These are phyloP conservation scores for Hyaloraphidium curvatum DNA, from an alignment of 192 early-diverging fungal species.

Conservation along the genomic window DNA sequence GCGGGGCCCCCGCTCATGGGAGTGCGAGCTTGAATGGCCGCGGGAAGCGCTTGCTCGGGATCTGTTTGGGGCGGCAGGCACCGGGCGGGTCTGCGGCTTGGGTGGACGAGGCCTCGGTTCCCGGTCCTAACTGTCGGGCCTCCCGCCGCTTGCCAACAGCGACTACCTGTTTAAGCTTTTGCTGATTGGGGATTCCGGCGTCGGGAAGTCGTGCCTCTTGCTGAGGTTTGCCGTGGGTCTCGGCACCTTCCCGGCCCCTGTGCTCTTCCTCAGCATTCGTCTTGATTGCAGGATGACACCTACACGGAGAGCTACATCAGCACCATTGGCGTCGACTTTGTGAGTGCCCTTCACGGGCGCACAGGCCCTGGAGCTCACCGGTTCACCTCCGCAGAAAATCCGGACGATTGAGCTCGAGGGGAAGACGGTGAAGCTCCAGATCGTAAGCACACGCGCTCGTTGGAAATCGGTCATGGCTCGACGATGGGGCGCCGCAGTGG, in stretches of 20 bases:
- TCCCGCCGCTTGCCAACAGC: constrained; percentile 22
- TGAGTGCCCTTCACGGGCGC: constrained; percentile 21
- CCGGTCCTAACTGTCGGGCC: no score
- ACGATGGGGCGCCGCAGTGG: no score
- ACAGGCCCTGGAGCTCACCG: neutral
- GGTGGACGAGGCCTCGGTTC: no score
- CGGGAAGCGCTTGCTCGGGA: no score
- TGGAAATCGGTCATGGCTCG: no score
- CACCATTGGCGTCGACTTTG: constrained; percentile 98
- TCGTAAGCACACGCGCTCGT: constrained; percentile 30
- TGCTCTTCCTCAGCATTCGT: neutral
- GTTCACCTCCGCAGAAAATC: no score
- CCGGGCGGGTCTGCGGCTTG: no score
- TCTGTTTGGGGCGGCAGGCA: no score
- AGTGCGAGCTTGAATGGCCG: no score
- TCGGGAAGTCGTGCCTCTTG: constrained; percentile 93
- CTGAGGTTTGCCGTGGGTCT: constrained; percentile 70
- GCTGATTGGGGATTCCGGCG: constrained; percentile 94
- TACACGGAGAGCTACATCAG: constrained; percentile 97
- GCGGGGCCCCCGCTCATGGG: no score
- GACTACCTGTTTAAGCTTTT: constrained; percentile 99
- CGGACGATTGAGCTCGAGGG: constrained; percentile 96
- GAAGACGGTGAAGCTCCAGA: constrained; percentile 95
- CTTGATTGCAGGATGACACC: constrained; percentile 59
- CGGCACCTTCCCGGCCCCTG: neutral